Conservation (phyloP, 1,139 yeast species). For the Taphrina flavorubra region DNA sequence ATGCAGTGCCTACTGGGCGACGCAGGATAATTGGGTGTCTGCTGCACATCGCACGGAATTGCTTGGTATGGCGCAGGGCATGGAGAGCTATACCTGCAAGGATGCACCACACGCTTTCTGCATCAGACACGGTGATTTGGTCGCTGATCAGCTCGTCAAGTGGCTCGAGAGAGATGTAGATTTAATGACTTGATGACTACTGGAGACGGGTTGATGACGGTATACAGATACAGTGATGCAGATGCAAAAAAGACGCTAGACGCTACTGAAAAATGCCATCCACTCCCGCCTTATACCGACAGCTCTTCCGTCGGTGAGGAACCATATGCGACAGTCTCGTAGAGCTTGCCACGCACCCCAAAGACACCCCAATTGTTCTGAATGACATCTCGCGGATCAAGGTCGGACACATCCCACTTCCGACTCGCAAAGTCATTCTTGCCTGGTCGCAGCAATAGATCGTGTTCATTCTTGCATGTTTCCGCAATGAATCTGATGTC, state of each 20-base stretch:
- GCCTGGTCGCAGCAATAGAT: constrained; percentile 31
- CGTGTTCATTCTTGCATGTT: constrained; percentile 34
- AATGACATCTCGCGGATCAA: constrained; percentile 33
- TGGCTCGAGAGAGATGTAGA: constrained; percentile 28
- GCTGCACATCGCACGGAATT: constrained; percentile 5
- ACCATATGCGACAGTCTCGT: constrained; percentile 35
- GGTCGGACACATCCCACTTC: constrained; percentile 38
- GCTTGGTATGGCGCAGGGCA: constrained; percentile 14
- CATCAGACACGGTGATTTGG: constrained; percentile 31
- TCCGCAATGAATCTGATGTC: constrained; percentile 57
- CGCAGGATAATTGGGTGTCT: constrained; percentile 24
- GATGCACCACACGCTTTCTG: constrained; percentile 35
- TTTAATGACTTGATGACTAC: no score
- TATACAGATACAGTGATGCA: neutral
- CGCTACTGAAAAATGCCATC: constrained; percentile 10
- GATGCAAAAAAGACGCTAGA: neutral
- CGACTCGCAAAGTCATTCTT: constrained; percentile 39
- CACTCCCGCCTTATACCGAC: constrained; percentile 1
- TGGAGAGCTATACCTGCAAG: constrained; percentile 33
- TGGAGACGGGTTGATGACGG: no score
- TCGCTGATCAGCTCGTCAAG: constrained; percentile 26
- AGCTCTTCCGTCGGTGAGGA: constrained; percentile 20
- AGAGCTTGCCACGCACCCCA: constrained; percentile 40
- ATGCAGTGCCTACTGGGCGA: constrained; percentile 37
- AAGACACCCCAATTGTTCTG: constrained; percentile 41